These are phyloP conservation scores for Cenchrus purpureus DNA, from an alignment of 176 grass and related monocot genomes.

Conservation along the genomic window DNA sequence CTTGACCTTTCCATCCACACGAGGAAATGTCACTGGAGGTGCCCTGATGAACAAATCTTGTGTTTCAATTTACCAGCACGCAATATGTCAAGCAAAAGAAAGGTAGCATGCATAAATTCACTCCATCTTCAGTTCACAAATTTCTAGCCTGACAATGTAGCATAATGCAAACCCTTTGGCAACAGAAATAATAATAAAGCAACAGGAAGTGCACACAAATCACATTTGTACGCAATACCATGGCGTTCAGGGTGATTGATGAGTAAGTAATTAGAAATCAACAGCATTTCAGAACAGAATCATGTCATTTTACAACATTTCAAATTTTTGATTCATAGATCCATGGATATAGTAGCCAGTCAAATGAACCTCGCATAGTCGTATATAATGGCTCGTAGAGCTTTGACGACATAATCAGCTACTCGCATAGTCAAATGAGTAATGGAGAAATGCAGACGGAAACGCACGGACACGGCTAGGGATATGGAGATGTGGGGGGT, in stretches of 20 bases:
- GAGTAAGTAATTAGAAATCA: too few relatives aligned
- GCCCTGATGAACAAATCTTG: constrained; percentile 51
- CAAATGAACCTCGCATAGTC: neutral
- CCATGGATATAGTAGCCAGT: neutral
- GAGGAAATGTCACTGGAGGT: constrained; percentile 73
- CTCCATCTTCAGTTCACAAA: neutral
- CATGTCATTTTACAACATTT: neutral
- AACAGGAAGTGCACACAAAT: neutral
- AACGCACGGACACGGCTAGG: neutral
- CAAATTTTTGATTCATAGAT: neutral
- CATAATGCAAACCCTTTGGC: too few relatives aligned
- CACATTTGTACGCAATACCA: neutral
- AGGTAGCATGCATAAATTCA: neutral
- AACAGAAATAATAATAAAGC: neutral
- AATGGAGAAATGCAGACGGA: neutral
- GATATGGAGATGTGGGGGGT: neutral
- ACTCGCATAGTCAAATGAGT: neutral
- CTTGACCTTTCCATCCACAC: constrained; percentile 63
- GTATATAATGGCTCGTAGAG: neutral
- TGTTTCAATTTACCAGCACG: neutral
- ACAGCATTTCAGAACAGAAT: neutral
- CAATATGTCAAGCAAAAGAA: neutral
- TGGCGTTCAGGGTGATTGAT: neutral
- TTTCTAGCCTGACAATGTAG: too few relatives aligned
- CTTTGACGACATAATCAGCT: neutral